Evolutionary conservation across 306 rosid species (phyloP), one percentile per base, ranked within the genome.

Genomic region (Prunus fruticosa): DNA sequence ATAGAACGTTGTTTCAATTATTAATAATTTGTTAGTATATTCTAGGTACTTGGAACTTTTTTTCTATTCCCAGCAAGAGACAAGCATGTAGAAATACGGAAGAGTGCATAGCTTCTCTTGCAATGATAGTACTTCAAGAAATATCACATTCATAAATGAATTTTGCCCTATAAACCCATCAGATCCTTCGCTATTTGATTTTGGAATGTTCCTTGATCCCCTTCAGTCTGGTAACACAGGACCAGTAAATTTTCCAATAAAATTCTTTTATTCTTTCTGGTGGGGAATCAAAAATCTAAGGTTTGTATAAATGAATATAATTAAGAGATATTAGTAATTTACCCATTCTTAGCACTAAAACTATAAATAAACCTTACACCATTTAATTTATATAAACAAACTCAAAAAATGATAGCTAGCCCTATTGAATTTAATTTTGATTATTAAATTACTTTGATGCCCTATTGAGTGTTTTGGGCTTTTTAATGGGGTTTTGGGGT

Each of bases 41-140:
- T 12, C 3, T 50, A 70, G 74, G 46, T 70, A 34, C 69, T 63
- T 32, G 82, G 82, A 49, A 50, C 62, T 69, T 69, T 25, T 47
- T 47, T 51, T 49, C 74, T 15, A 25, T 69, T 13, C 27, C 27
- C 61, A 49, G 0, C 11, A 47, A 69, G 43, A 49, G 13, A 50
- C 74, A 32, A 25, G 47, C 74, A 32, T 69, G 74, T n/a, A 32
- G 27, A 56, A 20, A n/a, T 4, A 6, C 12, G 6, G 13, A 18
- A 6, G 25, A 2, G 11, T 38, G 32, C 20, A 9, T 7, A 11
- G 2, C 8, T 60, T 9, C 3, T 9, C 7, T 60, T 8, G 32
- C 28, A 16, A 46, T 32, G 38, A 32, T 0, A 13, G 0, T 22
- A 0, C 32, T 9, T 4, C 32, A 11, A 11, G 8, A 12, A 0